Evolutionary conservation across 345 rosid species (phyloP).

Genomic region (Eutrema heterophyllum): DNA sequence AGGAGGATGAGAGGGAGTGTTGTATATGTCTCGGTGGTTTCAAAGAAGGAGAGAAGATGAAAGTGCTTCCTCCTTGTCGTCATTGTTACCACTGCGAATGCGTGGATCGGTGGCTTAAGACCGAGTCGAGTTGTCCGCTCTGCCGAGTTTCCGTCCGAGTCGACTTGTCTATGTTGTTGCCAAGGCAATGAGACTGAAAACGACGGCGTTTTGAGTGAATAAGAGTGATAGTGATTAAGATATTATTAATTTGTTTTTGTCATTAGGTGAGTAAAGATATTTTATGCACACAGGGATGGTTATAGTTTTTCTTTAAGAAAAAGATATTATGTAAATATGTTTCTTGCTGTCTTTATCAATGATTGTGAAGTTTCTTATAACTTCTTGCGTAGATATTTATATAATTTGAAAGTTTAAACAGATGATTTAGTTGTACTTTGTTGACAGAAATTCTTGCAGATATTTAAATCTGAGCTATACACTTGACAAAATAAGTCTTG

Average conservation of each 20-base stretch:
- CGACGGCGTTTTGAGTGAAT: conserved; percentile 15
- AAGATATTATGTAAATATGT: background rate
- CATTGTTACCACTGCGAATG: conserved; percentile 66
- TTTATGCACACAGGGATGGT: conserved; percentile 5
- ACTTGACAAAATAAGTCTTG: background rate
- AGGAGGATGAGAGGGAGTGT: conserved; percentile 39
- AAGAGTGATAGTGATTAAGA: conserved; percentile 22
- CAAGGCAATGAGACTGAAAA: background rate
- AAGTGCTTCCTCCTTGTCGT: conserved; percentile 54
- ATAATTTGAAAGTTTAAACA: background rate
- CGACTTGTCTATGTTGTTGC: conserved; percentile 15
- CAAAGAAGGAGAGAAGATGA: conserved; percentile 68
- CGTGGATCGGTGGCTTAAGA: conserved; percentile 60
- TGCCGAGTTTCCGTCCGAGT: conserved; percentile 47
- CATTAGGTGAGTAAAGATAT: background rate
- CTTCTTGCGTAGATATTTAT: background rate
- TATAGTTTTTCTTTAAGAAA: background rate
- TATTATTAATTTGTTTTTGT: conserved; percentile 10
- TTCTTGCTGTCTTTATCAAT: background rate
- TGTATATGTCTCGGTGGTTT: conserved; percentile 64
- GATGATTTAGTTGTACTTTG: background rate
- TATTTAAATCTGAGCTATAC: background rate
- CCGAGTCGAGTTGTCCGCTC: conserved; percentile 68
- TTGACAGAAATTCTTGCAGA: background rate
- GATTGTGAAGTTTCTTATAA: background rate